These are phyloP conservation scores for Onygenales sp. DNA, from an alignment of 2,329 filamentous ascomycete species.

Conservation along the genomic window DNA sequence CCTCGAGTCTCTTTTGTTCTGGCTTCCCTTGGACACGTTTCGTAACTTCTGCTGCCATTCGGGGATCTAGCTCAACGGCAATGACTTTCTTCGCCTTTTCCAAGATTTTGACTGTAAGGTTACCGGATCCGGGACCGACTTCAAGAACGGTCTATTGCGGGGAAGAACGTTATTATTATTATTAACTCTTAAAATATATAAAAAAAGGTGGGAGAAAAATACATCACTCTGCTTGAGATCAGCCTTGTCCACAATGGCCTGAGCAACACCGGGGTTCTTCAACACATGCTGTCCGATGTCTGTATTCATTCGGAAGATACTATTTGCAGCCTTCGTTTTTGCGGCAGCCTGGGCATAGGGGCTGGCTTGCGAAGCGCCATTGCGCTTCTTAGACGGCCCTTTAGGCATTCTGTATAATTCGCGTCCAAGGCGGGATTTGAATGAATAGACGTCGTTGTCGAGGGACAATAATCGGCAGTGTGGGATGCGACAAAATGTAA, in stretches of 20 bases:
- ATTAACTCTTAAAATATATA: not conserved
- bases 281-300: constrained; percentile 84
- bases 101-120: constrained; percentile 79
- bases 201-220: constrained; percentile 8
- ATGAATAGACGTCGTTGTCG: too few relatives aligned
- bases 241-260: constrained; percentile 76
- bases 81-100: constrained; percentile 77
- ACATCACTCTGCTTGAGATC: constrained; percentile 77
- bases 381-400: constrained; percentile 44
- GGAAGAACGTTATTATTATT: constrained; percentile 3
- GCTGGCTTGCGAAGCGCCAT: constrained; percentile 31
- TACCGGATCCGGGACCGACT: constrained; percentile 78
- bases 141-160: constrained; percentile 64
- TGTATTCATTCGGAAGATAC: constrained; percentile 96
- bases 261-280: constrained; percentile 79
- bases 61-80: constrained; percentile 84
- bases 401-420: constrained; percentile 41
- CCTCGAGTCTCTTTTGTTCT: constrained; percentile 71
- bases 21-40: constrained; percentile 89
- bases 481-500: not conserved
- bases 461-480: too few relatives aligned
- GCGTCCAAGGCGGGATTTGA: too few relatives aligned
- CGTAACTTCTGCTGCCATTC: constrained; percentile 92
- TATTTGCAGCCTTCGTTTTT: constrained; percentile 53
- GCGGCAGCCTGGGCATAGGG: constrained; percentile 34